Evolutionary conservation across 169 alveolate species (phyloP).

Genomic region (Cryptosporidium parvum): DNA sequence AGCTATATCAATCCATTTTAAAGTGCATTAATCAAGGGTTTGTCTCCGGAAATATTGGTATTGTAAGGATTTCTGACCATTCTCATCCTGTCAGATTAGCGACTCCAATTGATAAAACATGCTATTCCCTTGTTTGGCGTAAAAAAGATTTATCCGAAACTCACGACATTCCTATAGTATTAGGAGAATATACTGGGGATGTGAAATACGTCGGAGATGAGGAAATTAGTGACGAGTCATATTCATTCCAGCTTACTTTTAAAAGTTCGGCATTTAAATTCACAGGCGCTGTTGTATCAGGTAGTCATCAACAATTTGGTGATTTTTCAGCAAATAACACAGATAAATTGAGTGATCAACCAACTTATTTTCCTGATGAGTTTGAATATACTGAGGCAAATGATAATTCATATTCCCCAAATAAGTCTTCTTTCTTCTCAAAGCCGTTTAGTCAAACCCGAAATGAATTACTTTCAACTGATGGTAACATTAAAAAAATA

Average conservation of each 20-base stretch:
- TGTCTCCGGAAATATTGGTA: constrained; percentile 30
- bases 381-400: constrained; percentile 24
- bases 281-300: constrained; percentile 20
- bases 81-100: constrained; percentile 81
- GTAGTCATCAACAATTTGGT: constrained; percentile 19
- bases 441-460: background rate
- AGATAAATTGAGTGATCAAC: background rate
- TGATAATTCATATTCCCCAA: constrained; percentile 33
- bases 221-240: constrained; percentile 62
- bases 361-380: constrained; percentile 31
- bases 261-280: constrained; percentile 62
- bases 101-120: constrained; percentile 70
- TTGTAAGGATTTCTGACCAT: constrained; percentile 59
- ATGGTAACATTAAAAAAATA: constrained; percentile 36
- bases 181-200: constrained; percentile 70
- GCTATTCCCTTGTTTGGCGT: constrained; percentile 55
- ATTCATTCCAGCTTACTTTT: constrained; percentile 71
- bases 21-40: constrained; percentile 38
- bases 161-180: constrained; percentile 42
- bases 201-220: constrained; percentile 71
- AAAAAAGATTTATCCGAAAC: constrained; percentile 25
- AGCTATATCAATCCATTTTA: constrained; percentile 23
- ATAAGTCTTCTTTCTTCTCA: constrained; percentile 34
- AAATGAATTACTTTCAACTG: constrained; percentile 19
- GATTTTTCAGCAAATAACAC: constrained; percentile 2